Percentiles rank a stretch among this genome's conserved stretches.
phyloP scores from a whole-genome alignment of 208 protist species.

The Acanthamoeba lenticulata region DNA sequence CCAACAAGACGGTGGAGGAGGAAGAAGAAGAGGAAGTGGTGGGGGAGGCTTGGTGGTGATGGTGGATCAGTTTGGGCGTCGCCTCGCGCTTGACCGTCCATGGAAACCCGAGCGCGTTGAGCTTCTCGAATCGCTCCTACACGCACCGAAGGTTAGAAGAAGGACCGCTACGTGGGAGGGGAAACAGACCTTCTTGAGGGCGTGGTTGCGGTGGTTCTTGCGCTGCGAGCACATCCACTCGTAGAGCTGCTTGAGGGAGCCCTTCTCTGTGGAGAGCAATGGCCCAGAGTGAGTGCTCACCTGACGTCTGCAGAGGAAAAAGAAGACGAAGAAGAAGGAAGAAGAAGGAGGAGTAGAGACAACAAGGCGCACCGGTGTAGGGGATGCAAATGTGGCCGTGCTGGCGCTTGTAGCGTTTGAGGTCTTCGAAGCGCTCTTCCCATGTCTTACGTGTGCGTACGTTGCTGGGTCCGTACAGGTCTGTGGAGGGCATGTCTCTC shows the following conservation, averaged over 20 bases:
- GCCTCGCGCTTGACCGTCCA: not conserved
- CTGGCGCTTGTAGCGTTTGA: not conserved
- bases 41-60: too few species aligned
- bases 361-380: not conserved
- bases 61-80: too few species aligned
- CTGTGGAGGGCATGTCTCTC: not conserved
- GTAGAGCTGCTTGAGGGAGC: not conserved
- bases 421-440: not conserved
- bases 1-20: too few species aligned
- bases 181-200: not conserved
- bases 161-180: not conserved
- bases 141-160: not conserved
- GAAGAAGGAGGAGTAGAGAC: too few species aligned
- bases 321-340: too few species aligned
- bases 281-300: too few species aligned
- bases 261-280: not conserved
- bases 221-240: not conserved
- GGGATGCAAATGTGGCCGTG: not conserved
- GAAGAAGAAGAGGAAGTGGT: too few species aligned
- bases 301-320: too few species aligned
- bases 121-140: not conserved
- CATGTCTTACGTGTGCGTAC: not conserved
- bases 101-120: not conserved
- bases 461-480: not conserved
- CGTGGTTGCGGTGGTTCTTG: conserved; percentile 17